These are phyloP conservation scores for Podospora pseudoanserina DNA, from an alignment of 495 filamentous ascomycete genomes.

Conservation along the genomic window DNA sequence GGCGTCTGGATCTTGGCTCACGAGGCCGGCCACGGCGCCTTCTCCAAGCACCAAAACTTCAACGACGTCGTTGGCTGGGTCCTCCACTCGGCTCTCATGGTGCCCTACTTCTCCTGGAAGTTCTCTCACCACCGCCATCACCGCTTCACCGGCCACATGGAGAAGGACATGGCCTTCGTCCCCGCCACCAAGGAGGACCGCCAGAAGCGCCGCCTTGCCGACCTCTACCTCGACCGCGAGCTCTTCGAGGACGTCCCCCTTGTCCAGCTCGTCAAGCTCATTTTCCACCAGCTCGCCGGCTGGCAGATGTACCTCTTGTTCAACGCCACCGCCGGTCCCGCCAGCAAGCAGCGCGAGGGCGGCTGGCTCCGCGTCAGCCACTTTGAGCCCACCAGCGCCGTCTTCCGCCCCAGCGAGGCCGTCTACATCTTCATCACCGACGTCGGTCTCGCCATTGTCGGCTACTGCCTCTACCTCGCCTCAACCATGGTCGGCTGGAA, in stretches of 20 bases:
- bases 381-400: constrained; percentile 80
- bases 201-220: constrained; percentile 58
- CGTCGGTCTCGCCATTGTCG: constrained; percentile 64
- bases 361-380: constrained; percentile 82
- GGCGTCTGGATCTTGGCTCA: constrained; percentile 83
- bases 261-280: constrained; percentile 64
- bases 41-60: constrained; percentile 70
- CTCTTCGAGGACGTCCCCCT: constrained; percentile 91
- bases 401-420: constrained; percentile 87
- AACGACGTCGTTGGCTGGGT: constrained; percentile 84
- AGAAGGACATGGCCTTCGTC: constrained; percentile 97
- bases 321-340: constrained; percentile 90
- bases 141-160: constrained; percentile 91
- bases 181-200: constrained; percentile 75
- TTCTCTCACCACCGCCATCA: constrained; percentile 92
- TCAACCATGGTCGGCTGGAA: constrained; percentile 72
- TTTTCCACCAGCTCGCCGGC: constrained; percentile 82
- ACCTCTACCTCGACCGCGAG: constrained; percentile 61
- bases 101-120: constrained; percentile 92
- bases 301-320: constrained; percentile 81
- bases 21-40: constrained; percentile 85
- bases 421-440: constrained; percentile 81
- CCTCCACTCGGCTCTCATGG: constrained; percentile 74
- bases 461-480: constrained; percentile 50
- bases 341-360: constrained; percentile 75